phyloP scores from a whole-genome alignment of 2,329 filamentous ascomycete species.

The Beauveria brongniartii region DNA sequence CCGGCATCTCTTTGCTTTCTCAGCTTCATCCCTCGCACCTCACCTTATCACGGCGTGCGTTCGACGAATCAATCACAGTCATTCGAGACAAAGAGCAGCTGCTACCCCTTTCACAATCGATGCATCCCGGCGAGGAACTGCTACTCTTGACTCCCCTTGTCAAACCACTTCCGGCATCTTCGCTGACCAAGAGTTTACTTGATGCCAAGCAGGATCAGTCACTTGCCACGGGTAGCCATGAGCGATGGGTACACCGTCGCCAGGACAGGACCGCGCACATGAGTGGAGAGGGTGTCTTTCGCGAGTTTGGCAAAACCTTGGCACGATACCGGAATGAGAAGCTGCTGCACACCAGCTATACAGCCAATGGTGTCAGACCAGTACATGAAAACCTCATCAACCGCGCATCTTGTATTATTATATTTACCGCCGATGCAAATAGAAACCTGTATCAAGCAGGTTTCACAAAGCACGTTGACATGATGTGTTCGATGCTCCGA shows the following conservation, averaged over 20 bases:
- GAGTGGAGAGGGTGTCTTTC: constrained; percentile 88
- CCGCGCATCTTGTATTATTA: constrained; percentile 77
- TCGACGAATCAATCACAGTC: constrained; percentile 87
- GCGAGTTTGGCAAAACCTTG: constrained; percentile 80
- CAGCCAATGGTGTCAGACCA: constrained; percentile 82
- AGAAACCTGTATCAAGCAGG: constrained; percentile 88
- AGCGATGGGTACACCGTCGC: constrained; percentile 50
- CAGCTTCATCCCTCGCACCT: constrained; percentile 77
- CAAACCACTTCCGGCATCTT: constrained; percentile 85
- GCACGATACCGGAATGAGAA: constrained; percentile 79
- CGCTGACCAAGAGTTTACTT: constrained; percentile 64
- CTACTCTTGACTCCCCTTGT: constrained; percentile 81
- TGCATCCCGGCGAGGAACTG: constrained; percentile 82
- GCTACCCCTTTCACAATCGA: constrained; percentile 70
- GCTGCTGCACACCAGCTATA: constrained; percentile 89
- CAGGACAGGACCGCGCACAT: constrained; percentile 57
- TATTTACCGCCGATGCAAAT: constrained; percentile 89
- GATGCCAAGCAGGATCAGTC: constrained; percentile 39
- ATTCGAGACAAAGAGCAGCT: constrained; percentile 82
- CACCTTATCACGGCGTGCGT: constrained; percentile 72
- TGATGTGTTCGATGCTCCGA: constrained; percentile 83
- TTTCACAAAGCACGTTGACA: constrained; percentile 91
- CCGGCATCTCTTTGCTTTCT: constrained; percentile 67
- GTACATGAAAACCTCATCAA: constrained; percentile 92
- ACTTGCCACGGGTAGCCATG: constrained; percentile 34